Evolutionary conservation across 1,139 yeast species (phyloP).

Genomic region (Citeromyces siamensis): DNA sequence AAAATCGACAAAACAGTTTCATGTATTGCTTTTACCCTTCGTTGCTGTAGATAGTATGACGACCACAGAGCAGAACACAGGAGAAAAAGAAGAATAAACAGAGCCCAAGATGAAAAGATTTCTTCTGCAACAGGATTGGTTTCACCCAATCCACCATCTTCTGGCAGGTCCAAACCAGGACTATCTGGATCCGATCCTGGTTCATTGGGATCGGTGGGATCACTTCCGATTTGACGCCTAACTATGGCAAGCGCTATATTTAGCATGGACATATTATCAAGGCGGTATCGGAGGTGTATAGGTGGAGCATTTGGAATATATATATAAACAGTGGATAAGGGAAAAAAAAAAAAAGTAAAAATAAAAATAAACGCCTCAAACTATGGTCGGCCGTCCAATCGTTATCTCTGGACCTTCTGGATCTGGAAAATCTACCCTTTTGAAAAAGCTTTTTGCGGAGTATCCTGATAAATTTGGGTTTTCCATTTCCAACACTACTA

Average conservation of each 20-base stretch:
- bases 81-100: slow-evolving; percentile 71
- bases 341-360: not conserved
- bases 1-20: slow-evolving; percentile 94
- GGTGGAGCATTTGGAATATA: too few species aligned
- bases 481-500: slow-evolving; percentile 89
- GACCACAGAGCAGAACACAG: slow-evolving; percentile 91
- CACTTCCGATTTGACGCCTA: slow-evolving; percentile 5
- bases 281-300: slow-evolving; percentile 2
- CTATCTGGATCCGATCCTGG: slow-evolving; percentile 26
- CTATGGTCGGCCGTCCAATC: slow-evolving; percentile 51
- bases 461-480: slow-evolving; percentile 86
- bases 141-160: slow-evolving; percentile 43
- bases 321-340: not conserved
- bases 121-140: slow-evolving; percentile 94
- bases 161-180: slow-evolving; percentile 39
- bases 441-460: slow-evolving; percentile 83
- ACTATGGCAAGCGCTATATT: slow-evolving; percentile 2
- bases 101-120: slow-evolving; percentile 94
- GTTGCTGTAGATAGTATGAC: slow-evolving; percentile 82
- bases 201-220: slow-evolving; percentile 6
- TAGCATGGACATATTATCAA: not conserved
- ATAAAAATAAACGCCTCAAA: slow-evolving; percentile 2
- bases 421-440: slow-evolving; percentile 88
- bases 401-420: slow-evolving; percentile 98
- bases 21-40: slow-evolving; percentile 87